phyloP scores from a whole-genome alignment of 495 filamentous ascomycete genomes.

The Talaromyces thailandensis region DNA sequence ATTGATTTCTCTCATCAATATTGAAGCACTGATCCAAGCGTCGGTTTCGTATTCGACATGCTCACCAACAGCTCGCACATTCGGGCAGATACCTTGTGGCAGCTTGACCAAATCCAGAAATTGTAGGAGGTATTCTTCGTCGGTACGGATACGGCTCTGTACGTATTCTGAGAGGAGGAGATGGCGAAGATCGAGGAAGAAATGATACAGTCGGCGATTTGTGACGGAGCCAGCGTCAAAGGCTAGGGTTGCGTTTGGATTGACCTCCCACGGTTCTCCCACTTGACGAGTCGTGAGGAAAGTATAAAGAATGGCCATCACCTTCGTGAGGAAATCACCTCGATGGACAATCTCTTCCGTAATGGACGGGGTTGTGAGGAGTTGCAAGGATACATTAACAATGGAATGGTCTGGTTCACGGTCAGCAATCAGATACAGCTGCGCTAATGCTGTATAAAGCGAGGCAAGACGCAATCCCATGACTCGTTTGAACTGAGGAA shows the following conservation, averaged over 20 bases:
- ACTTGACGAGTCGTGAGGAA: slow-evolving; percentile 95
- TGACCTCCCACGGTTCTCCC: slow-evolving; percentile 80
- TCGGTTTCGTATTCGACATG: slow-evolving; percentile 98
- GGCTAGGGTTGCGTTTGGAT: slow-evolving; percentile 71
- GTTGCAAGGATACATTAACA: slow-evolving; percentile 92
- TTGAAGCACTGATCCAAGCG: slow-evolving; percentile 91
- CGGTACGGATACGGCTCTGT: slow-evolving; percentile 67
- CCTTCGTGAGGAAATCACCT: slow-evolving; percentile 92
- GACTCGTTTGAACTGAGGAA: slow-evolving; percentile 94
- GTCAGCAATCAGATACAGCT: slow-evolving; percentile 93
- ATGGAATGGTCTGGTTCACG: slow-evolving; percentile 97
- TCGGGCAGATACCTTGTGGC: slow-evolving; percentile 94
- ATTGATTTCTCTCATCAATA: slow-evolving; percentile 93
- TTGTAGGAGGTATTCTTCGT: slow-evolving; percentile 81
- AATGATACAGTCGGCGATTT: slow-evolving; percentile 92
- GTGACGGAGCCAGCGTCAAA: slow-evolving; percentile 91
- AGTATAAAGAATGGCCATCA: slow-evolving; percentile 94
- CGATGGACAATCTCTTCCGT: slow-evolving; percentile 88
- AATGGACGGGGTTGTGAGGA: slow-evolving; percentile 93
- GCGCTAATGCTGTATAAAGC: slow-evolving; percentile 84
- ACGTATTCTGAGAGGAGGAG: slow-evolving; percentile 82
- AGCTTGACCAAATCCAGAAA: slow-evolving; percentile 93
- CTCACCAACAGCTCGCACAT: slow-evolving; percentile 81
- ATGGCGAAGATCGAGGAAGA: slow-evolving; percentile 87
- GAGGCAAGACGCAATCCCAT: slow-evolving; percentile 86